Evolutionary conservation across 73 alveolate species (phyloP), one percentile per base, ranked within the genome.

Genomic region (Stentor roeselii): DNA sequence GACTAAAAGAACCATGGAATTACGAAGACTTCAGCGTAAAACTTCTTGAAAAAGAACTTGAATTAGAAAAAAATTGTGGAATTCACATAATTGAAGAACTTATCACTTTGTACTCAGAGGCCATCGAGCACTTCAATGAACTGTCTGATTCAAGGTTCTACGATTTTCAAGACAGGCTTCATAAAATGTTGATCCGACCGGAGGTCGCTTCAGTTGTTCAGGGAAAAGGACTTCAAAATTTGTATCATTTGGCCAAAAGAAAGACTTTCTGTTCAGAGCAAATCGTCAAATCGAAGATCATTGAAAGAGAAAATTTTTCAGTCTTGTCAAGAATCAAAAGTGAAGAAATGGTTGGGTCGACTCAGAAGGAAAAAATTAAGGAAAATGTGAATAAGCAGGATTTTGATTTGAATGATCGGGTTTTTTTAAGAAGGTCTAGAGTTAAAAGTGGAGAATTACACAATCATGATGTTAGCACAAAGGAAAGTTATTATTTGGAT

Each of bases 31-130:
- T 67, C 80, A 32, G 80, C n/a, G 21, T 67, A n/a, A 67, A 32
- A n/a, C 80, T 67, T 67, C 41, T 67, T 30, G 80, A 67, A 32
- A 67, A 67, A 67, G 80, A 67, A 67, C 1, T 67, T 11, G 80
- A 67, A 2, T 27, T 67, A 11, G 80, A 67, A 67, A 67, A 67
- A 67, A 21, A n/a, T 21, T 67, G 37, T 21, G 34, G 80, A 21
- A 67, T 67, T 32, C 42, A 67, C 21, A 67, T 30, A n/a, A 67
- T 67, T 27, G 37, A 67, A 1, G 42, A 67, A n/a, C 41, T 67
- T 1, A 32, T 67, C 0, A 21, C 37, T 15, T 27, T 67, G 80
- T 67, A 67, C 34, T 21, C 80, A 67, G 50, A 67, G 14, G 37
- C 37, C 34, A 67, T 67, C 41, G 80, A 67, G 37, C 37, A 67